A percentile compares a stretch with the other conserved stretches of the same genome.
Evolutionary conservation across 345 rosid species (phyloP).

Genomic region (Melaleuca quinquenervia): DNA sequence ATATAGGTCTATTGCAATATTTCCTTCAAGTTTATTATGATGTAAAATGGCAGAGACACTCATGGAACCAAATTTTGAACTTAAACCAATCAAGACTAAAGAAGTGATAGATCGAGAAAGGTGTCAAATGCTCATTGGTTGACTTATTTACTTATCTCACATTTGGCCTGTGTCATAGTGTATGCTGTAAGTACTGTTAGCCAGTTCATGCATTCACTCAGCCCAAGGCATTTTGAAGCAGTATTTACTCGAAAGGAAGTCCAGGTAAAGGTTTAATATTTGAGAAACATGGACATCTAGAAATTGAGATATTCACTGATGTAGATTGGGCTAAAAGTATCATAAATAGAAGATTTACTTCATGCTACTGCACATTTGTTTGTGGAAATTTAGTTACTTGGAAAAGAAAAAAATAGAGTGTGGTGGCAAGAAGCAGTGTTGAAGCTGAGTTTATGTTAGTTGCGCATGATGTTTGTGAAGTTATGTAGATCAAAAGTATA

Average conservation of each 20-base stretch:
- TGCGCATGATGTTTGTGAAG: background rate
- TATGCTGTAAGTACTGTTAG: too few species aligned
- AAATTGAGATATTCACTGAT: background rate
- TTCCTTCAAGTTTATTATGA: background rate
- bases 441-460: background rate
- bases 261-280: background rate
- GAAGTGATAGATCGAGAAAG: too few species aligned
- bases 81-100: too few species aligned
- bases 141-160: too few species aligned
- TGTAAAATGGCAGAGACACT: too few species aligned
- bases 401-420: background rate
- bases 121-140: too few species aligned
- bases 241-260: too few species aligned
- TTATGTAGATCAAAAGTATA: background rate
- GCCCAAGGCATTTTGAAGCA: too few species aligned
- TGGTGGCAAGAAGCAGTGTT: background rate
- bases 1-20: background rate
- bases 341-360: background rate
- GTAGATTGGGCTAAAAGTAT: background rate
- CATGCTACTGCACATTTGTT: background rate
- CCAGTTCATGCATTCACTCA: too few species aligned
- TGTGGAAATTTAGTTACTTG: background rate
- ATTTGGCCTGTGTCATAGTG: too few species aligned
- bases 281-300: background rate
- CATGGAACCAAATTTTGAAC: too few species aligned